Evolutionary conservation across 2,329 filamentous ascomycete species (phyloP), one percentile per base, ranked within the genome.

Genomic region (Fusarium gaditjirri): DNA sequence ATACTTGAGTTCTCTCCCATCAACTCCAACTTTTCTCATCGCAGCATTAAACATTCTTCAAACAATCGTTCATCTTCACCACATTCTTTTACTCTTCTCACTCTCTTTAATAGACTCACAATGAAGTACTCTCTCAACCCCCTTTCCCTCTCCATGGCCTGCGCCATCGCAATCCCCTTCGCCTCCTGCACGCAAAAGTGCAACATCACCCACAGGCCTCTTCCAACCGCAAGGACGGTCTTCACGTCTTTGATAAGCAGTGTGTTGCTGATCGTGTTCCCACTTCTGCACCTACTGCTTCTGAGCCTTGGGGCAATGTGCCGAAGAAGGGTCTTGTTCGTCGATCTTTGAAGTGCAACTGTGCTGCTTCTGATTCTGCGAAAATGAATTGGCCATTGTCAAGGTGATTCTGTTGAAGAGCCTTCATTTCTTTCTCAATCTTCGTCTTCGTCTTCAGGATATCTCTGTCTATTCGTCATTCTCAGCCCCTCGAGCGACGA

Each of bases 81-180:
- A 43, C 23, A 44, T 46, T 64, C 59, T 19, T 41, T 23, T 17
- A 44, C 6, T 8, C 8, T 31, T 31, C 35, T 3, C 33, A 54
- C 46, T 35, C 14, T 29, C 35, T 41, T 44, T 13, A 46, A n/a
- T 33, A 53, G 19, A 12, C 25, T 44, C 29, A 64, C 14, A 31
- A 64, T 65, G 61, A 65, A 64, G 59, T 56, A 61, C 46, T 64
- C 59, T 8, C 27, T 65, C 29, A 36, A 41, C 19, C 43, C 64
- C 8, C 29, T 65, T 8, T 56, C 59, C 21, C 35, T 52, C n/a
- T 65, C 61, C 17, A 8, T 65, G 61, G 59, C 47, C 4, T 55
- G 47, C 0, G 61, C 29, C 41, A 64, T 65, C 23, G 47, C 59
- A 9, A 44, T 12, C 19, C 58, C 61, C 19, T 54, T 64, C 5